Conservation (phyloP, 106 monocot species). For the Acorus gramineus region DNA sequence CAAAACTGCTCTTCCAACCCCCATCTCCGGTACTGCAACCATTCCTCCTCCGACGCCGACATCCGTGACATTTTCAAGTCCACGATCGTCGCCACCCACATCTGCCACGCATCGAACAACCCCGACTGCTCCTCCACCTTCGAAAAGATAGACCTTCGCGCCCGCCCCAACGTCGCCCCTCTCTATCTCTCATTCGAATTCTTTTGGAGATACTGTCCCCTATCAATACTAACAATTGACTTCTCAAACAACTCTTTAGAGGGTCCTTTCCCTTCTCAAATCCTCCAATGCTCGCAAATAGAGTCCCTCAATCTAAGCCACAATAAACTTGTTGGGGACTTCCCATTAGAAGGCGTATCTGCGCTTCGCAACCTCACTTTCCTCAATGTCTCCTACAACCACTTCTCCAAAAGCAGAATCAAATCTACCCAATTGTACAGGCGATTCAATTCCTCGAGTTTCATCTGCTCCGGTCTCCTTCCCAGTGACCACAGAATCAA, state of each 20-base stretch:
- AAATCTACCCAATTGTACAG: background rate
- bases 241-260: slow-evolving; percentile 9
- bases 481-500: background rate
- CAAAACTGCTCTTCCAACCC: slow-evolving; percentile 10
- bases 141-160: background rate
- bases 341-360: background rate
- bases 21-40: slow-evolving; percentile 23
- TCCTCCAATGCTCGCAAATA: slow-evolving; percentile 10
- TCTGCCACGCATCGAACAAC: slow-evolving; percentile 6
- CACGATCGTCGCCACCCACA: slow-evolving; percentile 12
- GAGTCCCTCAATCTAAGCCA: slow-evolving; percentile 9
- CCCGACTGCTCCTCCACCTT: slow-evolving; percentile 5
- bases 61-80: slow-evolving; percentile 16
- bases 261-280: slow-evolving; percentile 10
- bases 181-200: slow-evolving; percentile 11
- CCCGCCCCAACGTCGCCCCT: background rate
- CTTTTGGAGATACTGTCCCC: slow-evolving; percentile 15
- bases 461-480: slow-evolving; percentile 7
- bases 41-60: slow-evolving; percentile 1
- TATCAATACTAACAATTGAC: slow-evolving; percentile 7
- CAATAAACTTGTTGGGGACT: slow-evolving; percentile 5
- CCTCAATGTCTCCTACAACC: slow-evolving; percentile 9
- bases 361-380: background rate
- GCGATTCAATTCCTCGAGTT: slow-evolving; percentile 7
- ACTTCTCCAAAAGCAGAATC: background rate